These are phyloP conservation scores for Orychophragmus violaceus DNA, from an alignment of 345 rosid genomes.

Conservation along the genomic window DNA sequence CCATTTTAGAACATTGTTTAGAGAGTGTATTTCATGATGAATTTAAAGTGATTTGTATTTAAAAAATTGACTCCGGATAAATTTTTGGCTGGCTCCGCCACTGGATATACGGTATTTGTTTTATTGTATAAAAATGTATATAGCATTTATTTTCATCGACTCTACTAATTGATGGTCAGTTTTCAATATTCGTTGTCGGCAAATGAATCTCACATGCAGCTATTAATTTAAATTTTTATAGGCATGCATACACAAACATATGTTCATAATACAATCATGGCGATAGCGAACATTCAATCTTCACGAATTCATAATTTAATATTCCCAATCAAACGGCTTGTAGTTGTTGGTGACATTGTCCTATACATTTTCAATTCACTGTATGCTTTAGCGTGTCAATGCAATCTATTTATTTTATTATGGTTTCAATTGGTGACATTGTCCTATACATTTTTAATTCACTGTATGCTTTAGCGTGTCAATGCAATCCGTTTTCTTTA, in stretches of 20 bases:
- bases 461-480: conserved; percentile 1
- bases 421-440: conserved; percentile 13
- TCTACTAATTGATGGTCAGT: conserved; percentile 6
- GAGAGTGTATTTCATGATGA: too few species aligned
- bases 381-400: neutral
- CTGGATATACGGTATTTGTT: neutral
- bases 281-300: conserved; percentile 3
- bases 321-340: conserved; percentile 3
- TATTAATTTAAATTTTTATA: conserved; percentile 4
- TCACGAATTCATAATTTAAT: conserved; percentile 1
- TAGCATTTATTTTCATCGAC: neutral
- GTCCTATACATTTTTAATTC: neutral
- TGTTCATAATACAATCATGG: conserved; percentile 19
- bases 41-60: too few species aligned
- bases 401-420: neutral
- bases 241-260: conserved; percentile 20
- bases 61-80: too few species aligned
- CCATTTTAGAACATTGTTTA: too few species aligned
- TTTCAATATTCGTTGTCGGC: conserved; percentile 20
- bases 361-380: neutral
- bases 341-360: conserved; percentile 10
- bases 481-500: neutral
- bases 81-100: too few species aligned
- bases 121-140: neutral
- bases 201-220: conserved; percentile 25